A percentile compares a stretch with the other conserved stretches of the same genome.
Evolutionary conservation across 176 grass and related monocot species (phyloP).

Genomic region (Oryza meyeriana): DNA sequence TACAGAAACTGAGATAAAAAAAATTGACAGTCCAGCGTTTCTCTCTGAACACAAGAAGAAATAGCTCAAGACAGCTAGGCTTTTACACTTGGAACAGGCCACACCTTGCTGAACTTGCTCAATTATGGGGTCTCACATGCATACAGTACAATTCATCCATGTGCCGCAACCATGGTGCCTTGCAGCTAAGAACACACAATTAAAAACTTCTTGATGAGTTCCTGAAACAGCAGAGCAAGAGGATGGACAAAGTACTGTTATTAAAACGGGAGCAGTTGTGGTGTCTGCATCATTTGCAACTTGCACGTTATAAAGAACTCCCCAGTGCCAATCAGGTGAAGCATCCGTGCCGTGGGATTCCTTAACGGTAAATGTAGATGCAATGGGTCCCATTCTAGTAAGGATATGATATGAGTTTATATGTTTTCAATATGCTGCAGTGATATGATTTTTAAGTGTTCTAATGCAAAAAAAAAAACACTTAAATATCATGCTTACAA

Average conservation of each 20-base stretch:
- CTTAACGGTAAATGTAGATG: constrained; percentile 12
- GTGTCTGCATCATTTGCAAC: constrained; percentile 33
- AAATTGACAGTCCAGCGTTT: background rate
- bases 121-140: constrained; percentile 41
- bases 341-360: constrained; percentile 1
- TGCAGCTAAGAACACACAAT: constrained; percentile 61
- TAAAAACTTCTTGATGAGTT: constrained; percentile 63
- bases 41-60: constrained; percentile 7
- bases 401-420: background rate
- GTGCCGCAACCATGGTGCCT: constrained; percentile 30
- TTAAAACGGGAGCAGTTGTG: constrained; percentile 28
- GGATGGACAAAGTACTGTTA: constrained; percentile 21
- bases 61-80: background rate
- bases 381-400: background rate
- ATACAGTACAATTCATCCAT: constrained; percentile 31
- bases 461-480: too few relatives aligned
- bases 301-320: constrained; percentile 6
- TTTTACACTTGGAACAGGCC: constrained; percentile 36
- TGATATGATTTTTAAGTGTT: background rate
- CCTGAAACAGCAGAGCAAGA: constrained; percentile 57
- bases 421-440: constrained; percentile 4
- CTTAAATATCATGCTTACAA: background rate
- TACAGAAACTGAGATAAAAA: background rate
- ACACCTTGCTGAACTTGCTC: constrained; percentile 21
- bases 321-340: constrained; percentile 20